These are phyloP conservation scores for Nicotiana tabacum DNA, from an alignment of 257 asterid species.

Conservation along the genomic window DNA sequence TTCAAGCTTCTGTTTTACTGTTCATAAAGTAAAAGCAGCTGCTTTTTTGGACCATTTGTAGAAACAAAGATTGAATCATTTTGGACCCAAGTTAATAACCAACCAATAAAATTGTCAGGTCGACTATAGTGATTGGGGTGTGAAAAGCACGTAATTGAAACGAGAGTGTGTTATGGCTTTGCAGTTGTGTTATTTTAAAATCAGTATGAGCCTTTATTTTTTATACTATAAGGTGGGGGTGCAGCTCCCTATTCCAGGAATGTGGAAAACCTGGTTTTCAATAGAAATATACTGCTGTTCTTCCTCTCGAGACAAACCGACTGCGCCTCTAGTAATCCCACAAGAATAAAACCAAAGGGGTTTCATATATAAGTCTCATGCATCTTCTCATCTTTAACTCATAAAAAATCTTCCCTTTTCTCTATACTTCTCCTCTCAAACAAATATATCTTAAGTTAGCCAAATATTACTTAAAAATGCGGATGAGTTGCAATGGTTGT, in stretches of 20 bases:
- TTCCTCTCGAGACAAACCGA: constrained; percentile 29
- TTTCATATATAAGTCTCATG: not conserved
- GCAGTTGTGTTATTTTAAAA: not conserved
- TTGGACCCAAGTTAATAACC: not conserved
- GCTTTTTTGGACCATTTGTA: not conserved
- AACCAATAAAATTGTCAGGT: not conserved
- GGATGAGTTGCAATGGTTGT: constrained; percentile 88
- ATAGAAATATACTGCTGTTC: not conserved
- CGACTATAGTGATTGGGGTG: constrained; percentile 17
- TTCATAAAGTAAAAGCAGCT: not conserved
- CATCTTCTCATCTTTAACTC: not conserved
- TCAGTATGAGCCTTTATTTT: not conserved
- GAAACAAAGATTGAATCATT: not conserved
- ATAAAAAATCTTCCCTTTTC: not conserved
- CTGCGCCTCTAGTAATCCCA: constrained; percentile 31
- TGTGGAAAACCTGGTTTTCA: constrained; percentile 34
- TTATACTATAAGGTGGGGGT: constrained; percentile 20
- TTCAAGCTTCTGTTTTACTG: not conserved
- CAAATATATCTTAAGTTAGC: not conserved
- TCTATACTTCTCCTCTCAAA: not conserved
- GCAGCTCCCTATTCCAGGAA: constrained; percentile 59
- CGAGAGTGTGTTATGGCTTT: not conserved
- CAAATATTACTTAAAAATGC: constrained; percentile 27
- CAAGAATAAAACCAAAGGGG: not conserved
- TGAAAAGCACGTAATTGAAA: constrained; percentile 30